Base-by-base conservation (phyloP, 2,329 filamentous ascomycete genomes). In the Intubia oerlemansii region DNA sequence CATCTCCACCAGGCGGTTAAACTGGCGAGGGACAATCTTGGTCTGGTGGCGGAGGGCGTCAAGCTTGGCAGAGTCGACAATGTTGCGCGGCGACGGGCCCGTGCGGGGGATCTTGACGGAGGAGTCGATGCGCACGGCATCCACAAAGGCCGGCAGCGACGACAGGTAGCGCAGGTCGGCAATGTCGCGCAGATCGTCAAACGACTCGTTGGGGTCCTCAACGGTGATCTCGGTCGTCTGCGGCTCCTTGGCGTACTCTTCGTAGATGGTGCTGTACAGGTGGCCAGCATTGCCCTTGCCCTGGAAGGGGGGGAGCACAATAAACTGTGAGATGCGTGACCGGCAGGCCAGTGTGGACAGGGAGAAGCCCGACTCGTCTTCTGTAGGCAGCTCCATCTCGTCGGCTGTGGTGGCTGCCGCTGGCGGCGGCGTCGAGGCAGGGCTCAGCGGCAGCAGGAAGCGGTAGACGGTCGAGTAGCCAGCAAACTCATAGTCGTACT, bases 401-500 rank as follows among this genome's bases (percentile, higher is more conserved):
- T 25, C 17, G 5, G 15, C 13, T 9, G 7, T 21, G 11, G 9
- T 33, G 14, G 12, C 36, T 35, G 27, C 34, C 22, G 11, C 40
- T 25, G 37, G 36, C 3, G 48, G 38, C 8, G 57, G 51, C 7
- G 56, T 53, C 4, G 58, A 56, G 0, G 50, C 48, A 1, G 56
- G 51, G 15, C 59, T 59, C 34, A 66, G 68, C 36, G 65, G 57
- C 58, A 76, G 92, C 59, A 76, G 92, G 53, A 82, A 85, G 28
- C 80, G 71, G 50, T 93, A 93, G 19, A 85, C 73, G 2, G 85
- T 95, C 11, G 76, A 73, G 50, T 90, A 95, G 32, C 88, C 88
- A 20, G 80, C 71, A 38, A 98, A 79, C 3, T 68, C 65, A 47
- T 93, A 92, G n/a, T 63, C 54, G 10, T 57, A 61, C 30, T 53